Evolutionary conservation across 2,329 filamentous ascomycete genomes (phyloP), one percentile per base, ranked within the genome.

Genomic region (Colletotrichum tabaci): DNA sequence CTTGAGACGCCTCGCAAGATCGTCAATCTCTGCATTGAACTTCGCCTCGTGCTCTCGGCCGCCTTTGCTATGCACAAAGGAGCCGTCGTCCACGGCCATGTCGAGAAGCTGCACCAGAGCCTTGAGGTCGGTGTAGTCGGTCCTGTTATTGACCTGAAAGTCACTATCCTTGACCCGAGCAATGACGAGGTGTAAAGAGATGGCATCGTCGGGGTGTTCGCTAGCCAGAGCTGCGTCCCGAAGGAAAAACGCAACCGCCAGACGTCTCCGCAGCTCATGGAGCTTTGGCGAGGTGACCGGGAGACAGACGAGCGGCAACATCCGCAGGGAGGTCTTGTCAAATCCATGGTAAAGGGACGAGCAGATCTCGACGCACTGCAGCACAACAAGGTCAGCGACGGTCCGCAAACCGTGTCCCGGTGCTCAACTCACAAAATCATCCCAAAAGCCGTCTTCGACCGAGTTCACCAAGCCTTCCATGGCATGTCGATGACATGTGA

Each of bases 21-120:
- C 84, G 80, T 98, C 95, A 44, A 98, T 85, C 13, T 90, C 85
- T 7, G 83, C 80, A 77, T 98, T 94, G 84, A 96, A 97, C 3
- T 82, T 72, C 57, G 75, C 80, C 79, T 76, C 58, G 79, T 77
- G 57, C 77, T 77, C 49, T 47, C 64, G 58, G 58, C 74, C 74
- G 58, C 83, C 80, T 26, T 77, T 77, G 4, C 80, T 77, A 4
- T 70, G 53, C 75, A 60, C 56, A 79, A 79, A 8, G 16, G 77
- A 78, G 53, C 83, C 93, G 69, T 92, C 89, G 71, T 94, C 93
- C 62, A 98, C 85, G 18, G 90, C 92, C 49, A 94, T 88, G 77
- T 96, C 92, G 6, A 98, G 87, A 23, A 97, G 87, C 3, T 87
- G 82, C 4, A 93, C 84, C 18, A 90, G 85, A 2, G 93, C 90